phyloP scores from a whole-genome alignment of 2,329 filamentous ascomycete species.

The Colletotrichum salicis region DNA sequence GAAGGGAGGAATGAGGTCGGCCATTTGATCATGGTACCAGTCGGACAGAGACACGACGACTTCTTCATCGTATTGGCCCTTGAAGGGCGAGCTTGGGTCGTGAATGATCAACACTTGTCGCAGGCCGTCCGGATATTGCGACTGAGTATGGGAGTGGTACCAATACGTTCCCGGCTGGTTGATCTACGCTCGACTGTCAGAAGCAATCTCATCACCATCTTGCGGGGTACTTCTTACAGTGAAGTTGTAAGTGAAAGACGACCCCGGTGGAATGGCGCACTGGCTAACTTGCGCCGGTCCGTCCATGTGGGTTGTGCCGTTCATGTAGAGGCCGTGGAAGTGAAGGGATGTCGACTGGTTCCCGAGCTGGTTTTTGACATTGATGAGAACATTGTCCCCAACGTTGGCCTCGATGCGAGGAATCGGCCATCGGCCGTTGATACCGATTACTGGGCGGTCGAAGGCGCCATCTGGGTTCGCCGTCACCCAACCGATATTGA shows the following conservation, averaged over 20 bases:
- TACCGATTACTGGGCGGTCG: slow-evolving; percentile 75
- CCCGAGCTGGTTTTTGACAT: slow-evolving; percentile 67
- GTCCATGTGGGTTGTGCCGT: slow-evolving; percentile 76
- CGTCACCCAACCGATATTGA: slow-evolving; percentile 76
- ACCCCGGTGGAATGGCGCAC: slow-evolving; percentile 72
- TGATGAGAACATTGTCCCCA: slow-evolving; percentile 70
- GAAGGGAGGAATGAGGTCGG: slow-evolving; percentile 57
- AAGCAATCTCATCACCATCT: not conserved
- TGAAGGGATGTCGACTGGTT: slow-evolving; percentile 73
- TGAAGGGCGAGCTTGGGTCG: slow-evolving; percentile 69
- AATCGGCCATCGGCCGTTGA: slow-evolving; percentile 81
- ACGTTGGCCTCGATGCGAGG: slow-evolving; percentile 71
- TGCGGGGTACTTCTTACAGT: slow-evolving; percentile 54
- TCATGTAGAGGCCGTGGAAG: slow-evolving; percentile 79
- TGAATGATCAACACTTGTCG: slow-evolving; percentile 73
- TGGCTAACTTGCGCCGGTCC: slow-evolving; percentile 75
- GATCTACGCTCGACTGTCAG: slow-evolving; percentile 49
- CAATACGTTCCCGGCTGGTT: slow-evolving; percentile 80
- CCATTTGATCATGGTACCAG: slow-evolving; percentile 74
- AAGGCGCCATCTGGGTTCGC: slow-evolving; percentile 77
- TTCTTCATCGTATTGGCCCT: slow-evolving; percentile 69
- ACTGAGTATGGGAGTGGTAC: slow-evolving; percentile 78
- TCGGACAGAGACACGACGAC: slow-evolving; percentile 73
- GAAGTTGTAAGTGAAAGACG: slow-evolving; percentile 77
- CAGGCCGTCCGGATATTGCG: slow-evolving; percentile 77